These are phyloP conservation scores for Durusdinium trenchii DNA, from an alignment of 73 alveolate genomes.

Conservation along the genomic window DNA sequence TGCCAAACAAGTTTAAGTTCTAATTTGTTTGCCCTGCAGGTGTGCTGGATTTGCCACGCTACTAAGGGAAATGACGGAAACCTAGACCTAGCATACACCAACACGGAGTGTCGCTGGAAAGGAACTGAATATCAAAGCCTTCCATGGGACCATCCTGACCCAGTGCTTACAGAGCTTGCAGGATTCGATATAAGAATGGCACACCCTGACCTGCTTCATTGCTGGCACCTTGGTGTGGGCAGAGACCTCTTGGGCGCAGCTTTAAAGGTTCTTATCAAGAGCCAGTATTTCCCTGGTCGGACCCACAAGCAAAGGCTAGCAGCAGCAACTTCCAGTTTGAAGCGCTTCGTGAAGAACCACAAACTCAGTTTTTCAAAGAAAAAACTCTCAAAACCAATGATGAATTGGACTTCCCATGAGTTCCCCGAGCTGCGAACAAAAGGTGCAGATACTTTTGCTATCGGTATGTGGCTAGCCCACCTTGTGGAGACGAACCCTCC, in stretches of 20 bases:
- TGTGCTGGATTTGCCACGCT: constrained; percentile 20
- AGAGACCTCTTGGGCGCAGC: neutral
- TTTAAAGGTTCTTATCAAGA: neutral
- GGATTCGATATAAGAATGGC: neutral
- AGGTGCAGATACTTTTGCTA: neutral
- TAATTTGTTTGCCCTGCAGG: neutral
- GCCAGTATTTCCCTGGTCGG: neutral
- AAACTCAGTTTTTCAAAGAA: neutral
- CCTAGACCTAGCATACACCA: neutral
- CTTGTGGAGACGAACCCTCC: neutral
- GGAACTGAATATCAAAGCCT: neutral
- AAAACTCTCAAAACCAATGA: neutral
- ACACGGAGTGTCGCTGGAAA: neutral
- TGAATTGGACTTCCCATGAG: neutral
- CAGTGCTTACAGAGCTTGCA: neutral
- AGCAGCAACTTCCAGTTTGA: neutral
- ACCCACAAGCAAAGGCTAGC: neutral
- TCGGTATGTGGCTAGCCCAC: neutral
- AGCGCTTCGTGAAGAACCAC: neutral
- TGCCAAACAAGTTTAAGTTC: neutral
- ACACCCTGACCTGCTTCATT: constrained; percentile 3
- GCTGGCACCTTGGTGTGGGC: constrained; percentile 37
- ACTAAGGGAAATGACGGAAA: neutral
- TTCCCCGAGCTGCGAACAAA: neutral
- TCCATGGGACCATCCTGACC: neutral